Base-by-base conservation (phyloP, 345 rosid species). In the Leavenworthia alabamica region DNA sequence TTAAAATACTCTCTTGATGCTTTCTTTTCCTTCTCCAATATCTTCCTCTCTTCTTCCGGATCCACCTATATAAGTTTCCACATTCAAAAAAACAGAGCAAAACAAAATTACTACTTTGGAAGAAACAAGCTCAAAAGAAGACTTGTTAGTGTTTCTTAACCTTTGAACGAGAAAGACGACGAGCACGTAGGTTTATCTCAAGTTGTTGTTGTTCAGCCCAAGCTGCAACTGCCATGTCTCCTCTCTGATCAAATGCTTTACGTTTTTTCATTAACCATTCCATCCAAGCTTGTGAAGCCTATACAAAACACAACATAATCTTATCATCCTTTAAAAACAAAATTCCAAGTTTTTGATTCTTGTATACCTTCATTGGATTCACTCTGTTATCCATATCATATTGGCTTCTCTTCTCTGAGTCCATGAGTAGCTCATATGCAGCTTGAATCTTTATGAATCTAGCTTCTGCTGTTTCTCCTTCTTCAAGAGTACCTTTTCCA, bases 201-300 rank as follows among this genome's bases (percentile, higher is more conserved):
- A 71, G 91, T 80, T 92, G 98, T 74, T 89, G 98, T 73, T 92
- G 95, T 66, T 92, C 98, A 44, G 97, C 96, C 96, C 98, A 92
- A 63, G 95, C 90, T 23, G 89, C 78, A 72, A 92, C 63, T 8
- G 98, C 93, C 98, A 86, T 83, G 66, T 89, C 95, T 6, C 97
- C 97, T 28, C 84, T 87, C 66, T 89, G 97, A 75, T 89, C 91
- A 77, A 90, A 92, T 23, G 98, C 96, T 77, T 86, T 92, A 60
- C 96, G 77, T 67, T 83, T 92, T 67, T 86, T 92, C 70, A 85
- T 80, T 13, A 92, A 78, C 97, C 98, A 92, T 47, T 92, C 91
- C 89, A 83, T 89, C 97, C 98, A 89, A 55, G 96, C 97, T 83
- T 85, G 86, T 28, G 97, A 92, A 60, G 97, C 98, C 98, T 91